Evolutionary conservation across 768 basidiomycete genomes (phyloP).

Genomic region (Hygrophorus pudorinus): DNA sequence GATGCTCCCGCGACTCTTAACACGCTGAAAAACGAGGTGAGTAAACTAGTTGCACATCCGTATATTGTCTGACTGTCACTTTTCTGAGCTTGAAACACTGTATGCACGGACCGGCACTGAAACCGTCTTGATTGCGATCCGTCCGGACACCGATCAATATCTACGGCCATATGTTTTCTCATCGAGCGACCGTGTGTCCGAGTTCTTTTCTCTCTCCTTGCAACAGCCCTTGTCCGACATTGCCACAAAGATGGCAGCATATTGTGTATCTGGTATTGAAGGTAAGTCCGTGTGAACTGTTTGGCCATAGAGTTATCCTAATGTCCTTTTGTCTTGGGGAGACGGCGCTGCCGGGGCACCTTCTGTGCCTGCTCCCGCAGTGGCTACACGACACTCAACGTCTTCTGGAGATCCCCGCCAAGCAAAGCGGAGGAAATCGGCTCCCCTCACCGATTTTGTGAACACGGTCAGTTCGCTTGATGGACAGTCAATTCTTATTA

Average conservation of each 20-base stretch:
- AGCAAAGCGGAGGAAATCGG: too few species aligned
- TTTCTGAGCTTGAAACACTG: conserved; percentile 2
- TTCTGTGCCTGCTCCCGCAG: background rate
- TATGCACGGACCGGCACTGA: conserved; percentile 7
- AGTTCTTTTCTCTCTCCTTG: conserved; percentile 4
- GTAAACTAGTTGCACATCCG: background rate
- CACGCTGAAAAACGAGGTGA: conserved; percentile 4
- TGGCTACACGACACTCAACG: too few species aligned
- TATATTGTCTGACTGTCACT: background rate
- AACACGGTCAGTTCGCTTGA: too few species aligned
- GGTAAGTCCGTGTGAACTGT: conserved; percentile 4
- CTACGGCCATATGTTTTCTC: background rate
- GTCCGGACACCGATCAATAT: background rate
- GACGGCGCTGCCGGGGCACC: background rate
- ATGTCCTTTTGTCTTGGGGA: background rate
- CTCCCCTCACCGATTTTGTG: too few species aligned
- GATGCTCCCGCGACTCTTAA: conserved; percentile 4
- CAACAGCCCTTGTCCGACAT: conserved; percentile 3
- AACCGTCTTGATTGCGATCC: background rate
- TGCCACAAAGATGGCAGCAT: conserved; percentile 5
- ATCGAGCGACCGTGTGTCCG: conserved; percentile 1
- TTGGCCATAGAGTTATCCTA: background rate
- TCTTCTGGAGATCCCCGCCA: too few species aligned
- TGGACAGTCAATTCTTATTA: too few species aligned
- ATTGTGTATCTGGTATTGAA: conserved; percentile 7